These are phyloP conservation scores for Leccinum boreale DNA, from an alignment of 768 basidiomycete species.

Conservation along the genomic window DNA sequence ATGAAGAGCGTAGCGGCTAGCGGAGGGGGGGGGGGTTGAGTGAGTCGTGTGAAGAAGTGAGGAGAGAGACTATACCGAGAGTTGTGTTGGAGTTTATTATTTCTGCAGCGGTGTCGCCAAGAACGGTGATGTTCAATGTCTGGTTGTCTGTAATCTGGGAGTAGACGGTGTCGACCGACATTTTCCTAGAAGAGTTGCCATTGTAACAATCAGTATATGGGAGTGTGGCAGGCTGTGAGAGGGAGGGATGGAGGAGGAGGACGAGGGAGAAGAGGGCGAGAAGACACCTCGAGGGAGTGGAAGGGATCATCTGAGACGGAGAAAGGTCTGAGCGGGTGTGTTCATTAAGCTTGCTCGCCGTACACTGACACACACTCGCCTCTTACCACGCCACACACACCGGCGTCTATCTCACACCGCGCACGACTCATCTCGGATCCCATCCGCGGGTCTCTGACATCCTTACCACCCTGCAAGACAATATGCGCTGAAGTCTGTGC, in stretches of 20 bases:
- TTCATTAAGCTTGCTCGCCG: constrained; percentile 14
- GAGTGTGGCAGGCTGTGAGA: constrained; percentile 59
- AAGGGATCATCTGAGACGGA: not conserved
- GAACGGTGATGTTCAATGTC: constrained; percentile 64
- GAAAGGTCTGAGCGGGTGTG: constrained; percentile 2
- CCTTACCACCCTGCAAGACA: too few species aligned
- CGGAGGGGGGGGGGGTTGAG: constrained; percentile 8
- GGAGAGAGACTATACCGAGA: constrained; percentile 49
- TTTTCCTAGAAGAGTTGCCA: constrained; percentile 50
- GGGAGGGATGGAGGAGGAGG: constrained; percentile 17
- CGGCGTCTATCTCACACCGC: not conserved
- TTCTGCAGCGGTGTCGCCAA: constrained; percentile 58
- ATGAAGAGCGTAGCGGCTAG: constrained; percentile 80
- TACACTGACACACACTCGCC: not conserved
- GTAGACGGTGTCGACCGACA: constrained; percentile 68
- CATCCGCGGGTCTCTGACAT: too few species aligned
- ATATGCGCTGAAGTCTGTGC: not conserved
- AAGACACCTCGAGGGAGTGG: not conserved
- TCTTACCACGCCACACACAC: constrained; percentile 24
- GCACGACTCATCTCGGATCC: not conserved
- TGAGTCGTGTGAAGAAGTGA: not conserved
- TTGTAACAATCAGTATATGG: constrained; percentile 69
- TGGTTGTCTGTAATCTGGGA: constrained; percentile 58
- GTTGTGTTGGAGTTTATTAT: constrained; percentile 62
- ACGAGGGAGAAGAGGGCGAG: constrained; percentile 8